Evolutionary conservation across 495 filamentous ascomycete genomes (phyloP).

Genomic region (Xylaria telfairii): DNA sequence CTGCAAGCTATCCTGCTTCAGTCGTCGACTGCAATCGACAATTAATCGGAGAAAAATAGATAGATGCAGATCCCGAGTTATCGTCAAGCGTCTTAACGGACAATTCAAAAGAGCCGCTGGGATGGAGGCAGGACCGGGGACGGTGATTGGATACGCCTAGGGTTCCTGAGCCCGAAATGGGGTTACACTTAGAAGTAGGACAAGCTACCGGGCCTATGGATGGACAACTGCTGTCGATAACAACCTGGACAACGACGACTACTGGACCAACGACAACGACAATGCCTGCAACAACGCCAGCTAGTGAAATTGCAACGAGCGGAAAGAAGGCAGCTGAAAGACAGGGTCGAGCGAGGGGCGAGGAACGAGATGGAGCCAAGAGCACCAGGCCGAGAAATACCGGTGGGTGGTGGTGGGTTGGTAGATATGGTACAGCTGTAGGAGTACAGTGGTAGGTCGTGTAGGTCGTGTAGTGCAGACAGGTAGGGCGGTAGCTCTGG

Average conservation of each 20-base stretch:
- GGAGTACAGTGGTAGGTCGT: background rate
- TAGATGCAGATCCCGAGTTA: constrained; percentile 39
- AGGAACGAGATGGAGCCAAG: constrained; percentile 31
- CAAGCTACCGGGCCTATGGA: constrained; percentile 26
- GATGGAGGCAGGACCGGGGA: constrained; percentile 16
- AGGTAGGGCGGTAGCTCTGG: constrained; percentile 20
- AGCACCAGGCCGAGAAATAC: constrained; percentile 2
- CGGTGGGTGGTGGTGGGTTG: background rate
- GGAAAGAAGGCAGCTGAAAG: constrained; percentile 33
- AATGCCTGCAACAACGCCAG: constrained; percentile 28
- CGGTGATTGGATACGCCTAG: constrained; percentile 36
- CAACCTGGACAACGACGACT: constrained; percentile 25
- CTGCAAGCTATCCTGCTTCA: constrained; percentile 35
- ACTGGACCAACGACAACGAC: constrained; percentile 29
- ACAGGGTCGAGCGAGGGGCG: constrained; percentile 29
- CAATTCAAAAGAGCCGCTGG: constrained; percentile 39
- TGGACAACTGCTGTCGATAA: constrained; percentile 27
- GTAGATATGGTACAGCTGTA: constrained; percentile 19
- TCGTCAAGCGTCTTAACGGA: constrained; percentile 35
- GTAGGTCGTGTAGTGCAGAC: constrained; percentile 1
- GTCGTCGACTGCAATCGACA: constrained; percentile 33
- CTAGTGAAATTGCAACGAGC: constrained; percentile 40
- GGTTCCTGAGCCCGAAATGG: constrained; percentile 15
- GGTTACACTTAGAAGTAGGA: constrained; percentile 27
- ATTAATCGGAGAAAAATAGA: constrained; percentile 34